phyloP scores from a whole-genome alignment of 768 basidiomycete genomes.

The Galerina sulciceps region DNA sequence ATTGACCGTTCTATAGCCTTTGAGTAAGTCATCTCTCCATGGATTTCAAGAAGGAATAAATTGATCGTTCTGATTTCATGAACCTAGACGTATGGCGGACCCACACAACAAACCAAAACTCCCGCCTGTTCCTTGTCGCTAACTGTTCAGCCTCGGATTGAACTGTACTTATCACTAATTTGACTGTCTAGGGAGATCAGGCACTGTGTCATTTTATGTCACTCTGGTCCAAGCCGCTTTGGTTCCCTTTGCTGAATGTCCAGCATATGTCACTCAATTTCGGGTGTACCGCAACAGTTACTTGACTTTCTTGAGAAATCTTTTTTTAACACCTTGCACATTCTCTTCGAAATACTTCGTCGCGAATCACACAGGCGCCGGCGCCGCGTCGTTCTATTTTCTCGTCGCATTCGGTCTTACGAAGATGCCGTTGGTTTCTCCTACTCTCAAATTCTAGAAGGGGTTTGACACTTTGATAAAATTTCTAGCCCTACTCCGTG shows the following conservation, averaged over 20 bases:
- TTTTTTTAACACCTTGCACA: no score
- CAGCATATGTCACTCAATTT: not conserved
- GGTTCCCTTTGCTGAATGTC: not conserved
- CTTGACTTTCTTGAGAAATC: not conserved
- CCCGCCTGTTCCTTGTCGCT: not conserved
- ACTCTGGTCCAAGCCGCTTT: constrained; percentile 4
- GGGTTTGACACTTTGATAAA: not conserved
- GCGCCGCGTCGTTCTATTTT: no score
- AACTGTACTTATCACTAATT: not conserved
- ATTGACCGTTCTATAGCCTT: not conserved
- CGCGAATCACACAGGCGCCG: no score
- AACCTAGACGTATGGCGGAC: not conserved
- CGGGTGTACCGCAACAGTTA: not conserved
- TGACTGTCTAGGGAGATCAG: not conserved
- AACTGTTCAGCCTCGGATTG: not conserved
- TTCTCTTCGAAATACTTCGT: no score
- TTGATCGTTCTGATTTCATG: not conserved
- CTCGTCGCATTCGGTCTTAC: no score
- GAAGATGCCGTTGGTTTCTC: no score
- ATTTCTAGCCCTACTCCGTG: not conserved
- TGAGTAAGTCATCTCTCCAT: not conserved
- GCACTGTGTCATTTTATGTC: constrained; percentile 4
- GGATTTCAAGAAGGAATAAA: not conserved
- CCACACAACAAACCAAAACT: not conserved
- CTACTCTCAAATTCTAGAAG: no score